Percentiles rank a stretch among this genome's conserved stretches.
Evolutionary conservation across 768 basidiomycete genomes (phyloP).

Genomic region (Leccinum ochraceum): DNA sequence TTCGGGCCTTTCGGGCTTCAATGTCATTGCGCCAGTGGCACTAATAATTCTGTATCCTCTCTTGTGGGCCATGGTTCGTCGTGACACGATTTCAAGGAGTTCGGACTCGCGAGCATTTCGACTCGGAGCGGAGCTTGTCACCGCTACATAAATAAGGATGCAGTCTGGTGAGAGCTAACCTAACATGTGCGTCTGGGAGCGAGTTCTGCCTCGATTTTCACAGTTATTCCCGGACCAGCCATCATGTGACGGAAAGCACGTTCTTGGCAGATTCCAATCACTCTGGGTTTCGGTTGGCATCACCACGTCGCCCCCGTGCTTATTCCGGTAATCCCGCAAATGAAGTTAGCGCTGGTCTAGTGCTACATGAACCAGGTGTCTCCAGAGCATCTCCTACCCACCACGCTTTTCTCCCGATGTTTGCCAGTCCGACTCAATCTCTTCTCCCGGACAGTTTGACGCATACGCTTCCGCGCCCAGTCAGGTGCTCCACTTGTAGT

Average conservation of each 20-base stretch:
- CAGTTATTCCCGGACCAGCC: neutral
- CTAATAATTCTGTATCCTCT: too few species aligned
- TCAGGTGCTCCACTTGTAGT: constrained; percentile 13
- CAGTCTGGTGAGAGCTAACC: neutral
- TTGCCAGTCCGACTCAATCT: constrained; percentile 8
- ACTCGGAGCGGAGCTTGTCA: neutral
- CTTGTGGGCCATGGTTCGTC: too few species aligned
- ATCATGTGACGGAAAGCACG: neutral
- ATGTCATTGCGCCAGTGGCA: neutral
- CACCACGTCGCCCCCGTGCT: too few species aligned
- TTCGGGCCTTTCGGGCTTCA: neutral
- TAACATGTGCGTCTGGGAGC: neutral
- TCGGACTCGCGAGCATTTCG: neutral
- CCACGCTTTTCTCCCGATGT: neutral
- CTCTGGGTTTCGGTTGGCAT: too few species aligned
- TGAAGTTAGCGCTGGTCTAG: neutral
- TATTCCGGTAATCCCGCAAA: too few species aligned
- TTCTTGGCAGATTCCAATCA: neutral
- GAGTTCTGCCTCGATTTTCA: neutral
- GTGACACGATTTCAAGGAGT: too few species aligned
- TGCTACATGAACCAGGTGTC: neutral
- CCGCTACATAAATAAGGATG: neutral
- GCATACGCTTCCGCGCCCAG: neutral
- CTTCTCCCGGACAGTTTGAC: constrained; percentile 5
- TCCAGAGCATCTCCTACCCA: neutral